Base-by-base conservation (phyloP, 371 early-diverging fungal genomes). In the Lichtheimia corymbifera region DNA sequence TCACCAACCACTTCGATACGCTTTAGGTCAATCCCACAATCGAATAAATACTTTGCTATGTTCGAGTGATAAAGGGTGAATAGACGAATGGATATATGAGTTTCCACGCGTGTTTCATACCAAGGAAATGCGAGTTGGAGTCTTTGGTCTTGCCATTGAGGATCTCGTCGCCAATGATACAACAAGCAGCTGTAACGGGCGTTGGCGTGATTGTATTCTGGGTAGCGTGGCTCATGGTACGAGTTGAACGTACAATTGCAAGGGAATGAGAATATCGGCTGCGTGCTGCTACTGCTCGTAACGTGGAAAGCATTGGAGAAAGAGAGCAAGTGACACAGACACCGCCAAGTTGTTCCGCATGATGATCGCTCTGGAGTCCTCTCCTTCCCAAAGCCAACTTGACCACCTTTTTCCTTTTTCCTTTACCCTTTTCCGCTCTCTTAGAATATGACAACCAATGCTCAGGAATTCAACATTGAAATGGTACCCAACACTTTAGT, bases 111-210 rank as follows among this genome's bases (percentile, higher is more conserved):
- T 4, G 30, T 35, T 57, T 40, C 9, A 54, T 50, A 49, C 49
- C 44, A 17, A 88, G 71, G 42, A 64, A 84, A 30, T 82, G 59
- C 6, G 86, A 74, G 64, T 92, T 92, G 27, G 81, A 73, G 68
- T 92, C 93, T 43, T 66, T 76, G 15, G 87, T 88, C 65, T 88
- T 91, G 47, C 93, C 93, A 66, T 77, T 82, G 15, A 92, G 81
- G 20, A 91, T 86, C 61, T 91, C 92, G 70, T 91, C 91, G 44
- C 82, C 82, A 67, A 82, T 79, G n/a, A 79, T 71, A 35, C 73
- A 73, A 42, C 74, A 76, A 24, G 75, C 77, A 6, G 82, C 82
- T 25, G 57, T 44, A 25, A 56, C 57, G 4, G 57, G 24, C 0
- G 45, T 44, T 3, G 45, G 55, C 22, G 25, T 5, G 14, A 14